phyloP scores from a whole-genome alignment of 1,139 yeast species.

The Saccharomyces hybrid region DNA sequence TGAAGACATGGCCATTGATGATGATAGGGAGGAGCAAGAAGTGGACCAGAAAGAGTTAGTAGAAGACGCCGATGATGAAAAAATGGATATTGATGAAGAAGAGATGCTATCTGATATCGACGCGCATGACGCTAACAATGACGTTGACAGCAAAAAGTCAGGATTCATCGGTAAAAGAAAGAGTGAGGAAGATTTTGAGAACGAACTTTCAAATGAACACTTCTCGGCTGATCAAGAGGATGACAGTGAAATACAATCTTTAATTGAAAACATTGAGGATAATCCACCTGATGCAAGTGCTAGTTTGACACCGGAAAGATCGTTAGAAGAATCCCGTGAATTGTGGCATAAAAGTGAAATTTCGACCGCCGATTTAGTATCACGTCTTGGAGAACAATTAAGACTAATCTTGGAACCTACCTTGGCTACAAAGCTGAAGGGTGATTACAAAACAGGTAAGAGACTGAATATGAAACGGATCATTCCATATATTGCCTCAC shows the following conservation, averaged over 20 bases:
- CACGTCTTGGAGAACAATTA: slow-evolving; percentile 85
- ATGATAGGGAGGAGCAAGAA: slow-evolving; percentile 39
- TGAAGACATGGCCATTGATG: slow-evolving; percentile 83
- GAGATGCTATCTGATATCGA: slow-evolving; percentile 12
- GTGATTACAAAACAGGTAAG: slow-evolving; percentile 97
- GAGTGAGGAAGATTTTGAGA: slow-evolving; percentile 26
- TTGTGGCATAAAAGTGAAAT: slow-evolving; percentile 79
- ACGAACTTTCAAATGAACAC: slow-evolving; percentile 20
- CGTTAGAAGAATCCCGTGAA: slow-evolving; percentile 59
- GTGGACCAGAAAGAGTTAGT: slow-evolving; percentile 32
- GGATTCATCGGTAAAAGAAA: slow-evolving; percentile 47
- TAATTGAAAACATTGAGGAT: slow-evolving; percentile 31
- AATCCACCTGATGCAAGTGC: slow-evolving; percentile 25
- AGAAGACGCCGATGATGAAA: slow-evolving; percentile 16
- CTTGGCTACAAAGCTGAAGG: slow-evolving; percentile 82
- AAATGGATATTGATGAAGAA: slow-evolving; percentile 17
- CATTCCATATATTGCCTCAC: slow-evolving; percentile 95
- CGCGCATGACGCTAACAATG: slow-evolving; percentile 35
- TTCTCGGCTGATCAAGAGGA: slow-evolving; percentile 32
- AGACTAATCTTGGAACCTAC: slow-evolving; percentile 93
- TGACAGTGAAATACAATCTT: slow-evolving; percentile 32
- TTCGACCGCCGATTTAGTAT: slow-evolving; percentile 78
- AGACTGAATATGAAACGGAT: slow-evolving; percentile 95
- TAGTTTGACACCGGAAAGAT: slow-evolving; percentile 37
- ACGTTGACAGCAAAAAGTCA: slow-evolving; percentile 45